A percentile compares a stretch with the other conserved stretches of the same genome.
Evolutionary conservation across 2,329 filamentous ascomycete genomes (phyloP).

Genomic region (Fusarium pininemorale): DNA sequence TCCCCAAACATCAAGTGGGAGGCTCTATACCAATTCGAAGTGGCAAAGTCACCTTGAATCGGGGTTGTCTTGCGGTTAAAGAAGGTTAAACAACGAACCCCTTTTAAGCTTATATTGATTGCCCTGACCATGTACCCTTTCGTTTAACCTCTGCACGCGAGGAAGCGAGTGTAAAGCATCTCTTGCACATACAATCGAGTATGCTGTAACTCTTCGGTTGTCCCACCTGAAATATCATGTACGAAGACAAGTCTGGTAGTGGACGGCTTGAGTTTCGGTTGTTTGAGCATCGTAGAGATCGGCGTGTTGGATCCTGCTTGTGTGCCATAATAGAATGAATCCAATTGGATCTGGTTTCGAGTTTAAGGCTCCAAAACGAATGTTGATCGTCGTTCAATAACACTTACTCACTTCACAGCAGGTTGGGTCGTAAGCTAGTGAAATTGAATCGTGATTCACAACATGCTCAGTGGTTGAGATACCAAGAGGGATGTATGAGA

Average conservation of each 20-base stretch:
- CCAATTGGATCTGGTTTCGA: neutral
- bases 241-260: constrained; percentile 10
- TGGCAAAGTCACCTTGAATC: constrained; percentile 14
- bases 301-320: constrained; percentile 2
- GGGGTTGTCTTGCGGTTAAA: constrained; percentile 15
- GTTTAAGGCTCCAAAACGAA: neutral
- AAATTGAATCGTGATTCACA: constrained; percentile 10
- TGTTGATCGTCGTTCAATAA: constrained; percentile 1
- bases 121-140: constrained; percentile 19
- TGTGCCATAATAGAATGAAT: constrained; percentile 2
- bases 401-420: constrained; percentile 10
- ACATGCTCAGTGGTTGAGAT: constrained; percentile 3
- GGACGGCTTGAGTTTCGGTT: neutral
- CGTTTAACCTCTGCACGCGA: constrained; percentile 9
- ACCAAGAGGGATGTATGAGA: constrained; percentile 17
- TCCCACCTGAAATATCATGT: constrained; percentile 13
- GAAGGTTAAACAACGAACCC: constrained; percentile 7
- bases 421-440: constrained; percentile 3
- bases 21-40: neutral
- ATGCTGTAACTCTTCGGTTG: neutral
- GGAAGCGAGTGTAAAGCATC: constrained; percentile 11
- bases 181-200: neutral
- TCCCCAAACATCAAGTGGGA: constrained; percentile 6
- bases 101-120: constrained; percentile 44
- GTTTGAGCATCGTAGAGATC: neutral